Evolutionary conservation across 345 rosid genomes (phyloP), one percentile per base, ranked within the genome.

Genomic region (Garcia nutans): DNA sequence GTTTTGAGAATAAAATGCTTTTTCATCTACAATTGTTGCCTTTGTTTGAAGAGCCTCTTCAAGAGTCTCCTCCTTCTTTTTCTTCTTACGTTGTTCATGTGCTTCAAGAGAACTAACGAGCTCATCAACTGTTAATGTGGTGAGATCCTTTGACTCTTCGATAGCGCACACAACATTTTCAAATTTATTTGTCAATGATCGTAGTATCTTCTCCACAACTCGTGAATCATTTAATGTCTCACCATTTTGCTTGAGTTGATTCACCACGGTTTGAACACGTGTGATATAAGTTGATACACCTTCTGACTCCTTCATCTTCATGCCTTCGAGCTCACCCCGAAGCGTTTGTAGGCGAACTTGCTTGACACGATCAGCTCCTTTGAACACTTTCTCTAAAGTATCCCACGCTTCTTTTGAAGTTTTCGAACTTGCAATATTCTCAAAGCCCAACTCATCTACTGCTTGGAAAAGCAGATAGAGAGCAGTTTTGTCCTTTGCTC

Each of bases 231-330:
- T 54, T 19, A 71, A 20, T 8, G 8, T 65, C 37, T 37, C 68
- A 15, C 26, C 50, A 2, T 65, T 37, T 16, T 49, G 15, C 4
- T 28, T 70, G 65, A 71, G 74, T 58, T 71, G 54, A 24, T 71
- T 71, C 52, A 56, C 54, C 31, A 71, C 55, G 0, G 33, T 42
- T 58, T 71, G 55, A 2, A 71, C 74, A 33, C 33, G 41, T 0
- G 41, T 71, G 74, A 71, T 58, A 20, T 56, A 71, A n/a, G 41
- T 33, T 10, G 55, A 71, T 58, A 71, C 74, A 19, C 5, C 33
- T 58, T 71, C 52, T 6, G 37, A 56, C 12, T 58, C 74, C 55
- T 71, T 71, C 65, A 71, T 58, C 65, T 57, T 71, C 54, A 71
- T 71, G 20, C 28, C 20, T 19, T 71, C 59, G 22, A 73, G 24